These are phyloP conservation scores for Alloteropsis semialata DNA, from an alignment of 176 grass and related monocot species.

Conservation along the genomic window DNA sequence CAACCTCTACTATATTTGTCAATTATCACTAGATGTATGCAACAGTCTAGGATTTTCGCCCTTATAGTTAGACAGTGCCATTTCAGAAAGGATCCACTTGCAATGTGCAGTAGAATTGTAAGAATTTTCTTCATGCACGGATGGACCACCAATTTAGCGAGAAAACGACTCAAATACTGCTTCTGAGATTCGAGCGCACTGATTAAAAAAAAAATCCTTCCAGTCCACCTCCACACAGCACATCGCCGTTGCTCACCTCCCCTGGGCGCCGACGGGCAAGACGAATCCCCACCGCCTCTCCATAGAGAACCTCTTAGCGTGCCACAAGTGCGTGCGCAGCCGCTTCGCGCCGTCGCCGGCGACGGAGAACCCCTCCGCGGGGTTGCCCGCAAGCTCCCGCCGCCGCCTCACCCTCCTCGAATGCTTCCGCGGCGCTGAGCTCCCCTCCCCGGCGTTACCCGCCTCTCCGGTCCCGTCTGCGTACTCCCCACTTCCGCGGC, in stretches of 20 bases:
- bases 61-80: neutral
- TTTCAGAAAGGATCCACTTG: neutral
- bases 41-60: neutral
- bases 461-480: neutral
- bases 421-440: neutral
- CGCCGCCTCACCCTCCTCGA: slow-evolving; percentile 60
- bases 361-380: slow-evolving; percentile 53
- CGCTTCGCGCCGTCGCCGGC: slow-evolving; percentile 56
- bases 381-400: slow-evolving; percentile 61
- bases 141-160: neutral
- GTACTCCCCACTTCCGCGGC: slow-evolving; percentile 7
- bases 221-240: neutral
- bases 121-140: neutral
- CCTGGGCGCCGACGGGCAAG: slow-evolving; percentile 54
- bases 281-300: slow-evolving; percentile 71
- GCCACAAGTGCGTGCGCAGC: slow-evolving; percentile 85
- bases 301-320: slow-evolving; percentile 86
- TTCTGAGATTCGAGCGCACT: neutral
- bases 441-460: neutral
- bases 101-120: neutral
- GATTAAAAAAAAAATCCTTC: neutral
- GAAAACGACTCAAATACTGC: neutral
- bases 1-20: too few species aligned
- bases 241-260: slow-evolving; percentile 38
- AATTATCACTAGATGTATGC: neutral